Evolutionary conservation across 164 flowering plant genomes (phyloP).

Genomic region (Chimonanthus salicifolius): DNA sequence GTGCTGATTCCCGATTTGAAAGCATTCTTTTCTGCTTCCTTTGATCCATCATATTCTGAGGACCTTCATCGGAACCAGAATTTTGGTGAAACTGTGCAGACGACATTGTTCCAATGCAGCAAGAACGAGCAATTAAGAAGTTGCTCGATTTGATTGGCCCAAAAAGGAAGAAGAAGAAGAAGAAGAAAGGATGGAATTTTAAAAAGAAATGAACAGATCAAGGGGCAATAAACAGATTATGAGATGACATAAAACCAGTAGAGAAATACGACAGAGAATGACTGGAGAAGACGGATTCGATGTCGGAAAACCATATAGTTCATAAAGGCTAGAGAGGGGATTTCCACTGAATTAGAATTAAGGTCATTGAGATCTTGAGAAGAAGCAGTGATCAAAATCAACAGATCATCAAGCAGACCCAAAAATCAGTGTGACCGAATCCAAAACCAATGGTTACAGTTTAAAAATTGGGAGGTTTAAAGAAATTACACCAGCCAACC

Average conservation of each 20-base stretch:
- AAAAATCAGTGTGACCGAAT: background rate
- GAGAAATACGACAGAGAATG: slow-evolving; percentile 65
- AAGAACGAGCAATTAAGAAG: background rate
- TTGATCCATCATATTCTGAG: slow-evolving; percentile 29
- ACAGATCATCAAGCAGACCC: background rate
- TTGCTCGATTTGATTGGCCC: background rate
- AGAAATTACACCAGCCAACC: background rate
- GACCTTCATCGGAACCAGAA: slow-evolving; percentile 25
- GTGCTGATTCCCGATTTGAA: slow-evolving; percentile 63
- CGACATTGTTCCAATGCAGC: background rate
- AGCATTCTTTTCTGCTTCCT: slow-evolving; percentile 56
- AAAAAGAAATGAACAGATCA: background rate
- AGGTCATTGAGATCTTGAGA: slow-evolving; percentile 12
- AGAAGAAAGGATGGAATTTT: background rate
- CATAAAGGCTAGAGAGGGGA: slow-evolving; percentile 26
- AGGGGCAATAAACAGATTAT: slow-evolving; percentile 17
- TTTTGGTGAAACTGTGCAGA: background rate
- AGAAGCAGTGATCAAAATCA: slow-evolving; percentile 3
- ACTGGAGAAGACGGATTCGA: slow-evolving; percentile 42
- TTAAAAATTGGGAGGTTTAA: background rate
- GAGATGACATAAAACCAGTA: slow-evolving; percentile 64
- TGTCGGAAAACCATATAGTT: slow-evolving; percentile 22
- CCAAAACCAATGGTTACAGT: background rate
- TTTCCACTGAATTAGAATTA: slow-evolving; percentile 6
- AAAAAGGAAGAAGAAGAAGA: background rate